These are phyloP conservation scores for Rhododendron henanense DNA, from an alignment of 148 eudicot species.

Conservation along the genomic window DNA sequence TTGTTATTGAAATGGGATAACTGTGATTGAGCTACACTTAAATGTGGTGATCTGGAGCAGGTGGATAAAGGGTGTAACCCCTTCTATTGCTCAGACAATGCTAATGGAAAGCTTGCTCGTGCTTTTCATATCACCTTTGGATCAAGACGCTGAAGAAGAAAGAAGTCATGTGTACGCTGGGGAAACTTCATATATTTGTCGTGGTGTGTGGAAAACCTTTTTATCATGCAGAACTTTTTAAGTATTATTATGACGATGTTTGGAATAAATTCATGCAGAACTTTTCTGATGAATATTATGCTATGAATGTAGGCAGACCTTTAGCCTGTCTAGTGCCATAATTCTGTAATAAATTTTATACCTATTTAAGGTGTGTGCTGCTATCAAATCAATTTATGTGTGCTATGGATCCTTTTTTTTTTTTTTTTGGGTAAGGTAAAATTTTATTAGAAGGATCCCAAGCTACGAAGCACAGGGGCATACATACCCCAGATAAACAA, in stretches of 20 bases:
- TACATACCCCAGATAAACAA: too few relatives aligned
- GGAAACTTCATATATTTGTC: neutral
- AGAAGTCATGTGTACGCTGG: neutral
- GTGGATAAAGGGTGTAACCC: neutral
- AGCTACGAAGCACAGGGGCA: too few relatives aligned
- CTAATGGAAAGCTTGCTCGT: slow-evolving; percentile 8
- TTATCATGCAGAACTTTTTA: neutral
- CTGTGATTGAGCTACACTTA: neutral
- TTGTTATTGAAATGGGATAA: neutral
- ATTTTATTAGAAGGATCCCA: too few relatives aligned
- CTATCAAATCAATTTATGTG: neutral
- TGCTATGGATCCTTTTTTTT: neutral
- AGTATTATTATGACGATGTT: neutral
- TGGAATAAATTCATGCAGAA: neutral
- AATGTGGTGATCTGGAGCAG: slow-evolving; percentile 9
- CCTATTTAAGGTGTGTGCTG: neutral
- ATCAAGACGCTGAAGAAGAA: neutral
- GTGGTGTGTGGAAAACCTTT: slow-evolving; percentile 6
- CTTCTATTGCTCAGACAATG: neutral
- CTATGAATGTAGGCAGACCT: neutral
- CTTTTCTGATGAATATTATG: neutral
- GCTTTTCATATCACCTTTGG: neutral
- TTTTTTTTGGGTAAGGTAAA: too few relatives aligned
- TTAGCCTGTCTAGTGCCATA: neutral
- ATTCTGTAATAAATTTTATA: neutral